Evolutionary conservation across 257 asterid genomes (phyloP).

Genomic region (Solanum dulcamara): DNA sequence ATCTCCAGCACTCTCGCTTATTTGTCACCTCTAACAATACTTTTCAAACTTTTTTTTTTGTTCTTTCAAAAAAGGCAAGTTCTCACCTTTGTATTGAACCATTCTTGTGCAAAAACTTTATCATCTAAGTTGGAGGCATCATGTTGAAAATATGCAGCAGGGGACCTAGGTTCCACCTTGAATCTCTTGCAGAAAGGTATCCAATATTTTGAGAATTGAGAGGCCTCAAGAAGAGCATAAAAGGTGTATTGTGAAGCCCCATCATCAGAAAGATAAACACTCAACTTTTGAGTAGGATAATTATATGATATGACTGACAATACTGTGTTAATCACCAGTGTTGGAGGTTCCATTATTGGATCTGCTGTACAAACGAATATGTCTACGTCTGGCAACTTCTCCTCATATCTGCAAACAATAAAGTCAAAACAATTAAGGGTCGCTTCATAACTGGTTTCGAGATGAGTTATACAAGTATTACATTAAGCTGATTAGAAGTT

Average conservation of each 20-base stretch:
- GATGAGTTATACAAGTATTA: no score
- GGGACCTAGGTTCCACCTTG: constrained; percentile 40
- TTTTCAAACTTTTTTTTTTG: background rate
- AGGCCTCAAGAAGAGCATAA: constrained; percentile 45
- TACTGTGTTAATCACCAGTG: constrained; percentile 30
- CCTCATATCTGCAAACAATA: constrained; percentile 13
- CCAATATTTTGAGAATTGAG: constrained; percentile 32
- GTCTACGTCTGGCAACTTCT: constrained; percentile 31
- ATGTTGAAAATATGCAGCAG: constrained; percentile 24
- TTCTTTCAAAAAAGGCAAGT: background rate
- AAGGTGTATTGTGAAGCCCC: constrained; percentile 44
- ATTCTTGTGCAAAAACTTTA: constrained; percentile 12
- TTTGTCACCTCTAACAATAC: background rate
- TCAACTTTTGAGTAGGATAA: constrained; percentile 33
- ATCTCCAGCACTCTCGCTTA: no score
- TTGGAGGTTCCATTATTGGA: constrained; percentile 42
- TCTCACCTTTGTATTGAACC: constrained; percentile 28
- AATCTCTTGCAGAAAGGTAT: constrained; percentile 44
- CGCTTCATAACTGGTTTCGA: no score
- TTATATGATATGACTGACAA: constrained; percentile 37
- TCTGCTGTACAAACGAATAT: constrained; percentile 53
- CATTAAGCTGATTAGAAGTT: no score
- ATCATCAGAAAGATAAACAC: constrained; percentile 48
- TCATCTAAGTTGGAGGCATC: background rate
- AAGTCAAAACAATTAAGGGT: fast-evolving